Conservation (phyloP, 2,329 filamentous ascomycete species). For the Fusarium tricinctum region DNA sequence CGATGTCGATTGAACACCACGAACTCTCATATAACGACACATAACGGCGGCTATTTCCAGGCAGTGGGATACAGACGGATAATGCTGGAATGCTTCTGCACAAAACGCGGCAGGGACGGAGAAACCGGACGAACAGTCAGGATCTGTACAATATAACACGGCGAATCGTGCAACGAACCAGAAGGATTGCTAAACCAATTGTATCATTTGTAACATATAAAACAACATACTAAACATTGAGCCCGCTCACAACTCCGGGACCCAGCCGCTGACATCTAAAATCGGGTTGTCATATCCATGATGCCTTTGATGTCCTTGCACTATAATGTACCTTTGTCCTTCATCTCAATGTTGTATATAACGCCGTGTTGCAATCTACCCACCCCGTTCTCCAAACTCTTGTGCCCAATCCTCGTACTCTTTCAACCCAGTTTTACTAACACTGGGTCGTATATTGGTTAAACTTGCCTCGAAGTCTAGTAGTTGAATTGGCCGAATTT, state of each 20-base stretch:
- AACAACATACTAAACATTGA: conserved; percentile 38
- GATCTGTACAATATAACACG: conserved; percentile 43
- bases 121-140: conserved; percentile 9
- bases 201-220: conserved; percentile 46
- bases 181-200: conserved; percentile 32
- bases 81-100: conserved; percentile 1
- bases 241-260: conserved; percentile 25
- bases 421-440: conserved; percentile 85
- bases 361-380: conserved; percentile 60
- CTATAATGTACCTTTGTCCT: conserved; percentile 9
- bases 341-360: conserved; percentile 37
- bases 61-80: conserved; percentile 8
- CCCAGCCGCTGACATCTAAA: conserved; percentile 10
- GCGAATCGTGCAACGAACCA: conserved; percentile 31
- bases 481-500: conserved; percentile 89
- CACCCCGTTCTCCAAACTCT: conserved; percentile 93
- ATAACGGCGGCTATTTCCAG: conserved; percentile 1
- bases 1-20: conserved; percentile 31
- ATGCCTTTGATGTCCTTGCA: conserved; percentile 18
- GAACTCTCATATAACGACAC: conserved; percentile 13
- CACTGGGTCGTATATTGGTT: conserved; percentile 87
- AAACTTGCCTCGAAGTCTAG: conserved; percentile 88
- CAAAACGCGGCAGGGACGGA: conserved; percentile 4
- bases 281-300: conserved; percentile 11
- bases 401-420: conserved; percentile 95